A percentile compares a stretch with the other conserved stretches of the same genome.
These are phyloP conservation scores for Penicillium steckii DNA, from an alignment of 495 filamentous ascomycete species.

Conservation along the genomic window DNA sequence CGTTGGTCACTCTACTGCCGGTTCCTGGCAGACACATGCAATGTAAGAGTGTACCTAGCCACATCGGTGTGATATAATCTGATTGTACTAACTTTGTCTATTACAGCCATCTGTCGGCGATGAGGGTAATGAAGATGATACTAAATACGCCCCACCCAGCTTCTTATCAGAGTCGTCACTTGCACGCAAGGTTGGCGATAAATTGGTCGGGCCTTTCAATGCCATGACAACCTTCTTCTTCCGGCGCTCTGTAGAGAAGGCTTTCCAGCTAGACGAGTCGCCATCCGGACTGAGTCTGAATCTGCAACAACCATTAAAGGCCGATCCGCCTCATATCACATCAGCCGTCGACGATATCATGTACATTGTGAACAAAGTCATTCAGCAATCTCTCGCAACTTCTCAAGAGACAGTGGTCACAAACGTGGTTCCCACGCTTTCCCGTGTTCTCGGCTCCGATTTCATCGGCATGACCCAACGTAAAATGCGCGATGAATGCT, in stretches of 20 bases:
- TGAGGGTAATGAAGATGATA: constrained; percentile 23
- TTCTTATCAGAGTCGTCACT: constrained; percentile 75
- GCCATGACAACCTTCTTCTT: constrained; percentile 92
- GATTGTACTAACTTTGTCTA: constrained; percentile 23
- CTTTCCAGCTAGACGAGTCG: constrained; percentile 97
- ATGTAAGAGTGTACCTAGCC: constrained; percentile 54
- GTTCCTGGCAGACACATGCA: constrained; percentile 82
- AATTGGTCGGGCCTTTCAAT: constrained; percentile 77
- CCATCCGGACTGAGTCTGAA: constrained; percentile 76
- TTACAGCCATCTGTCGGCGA: constrained; percentile 23
- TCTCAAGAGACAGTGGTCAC: constrained; percentile 73
- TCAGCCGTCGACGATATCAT: constrained; percentile 97
- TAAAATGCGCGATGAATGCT: constrained; percentile 94
- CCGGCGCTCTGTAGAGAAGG: constrained; percentile 91
- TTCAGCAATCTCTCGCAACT: constrained; percentile 82
- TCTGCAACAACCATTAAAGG: constrained; percentile 59
- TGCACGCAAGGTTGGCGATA: constrained; percentile 67
- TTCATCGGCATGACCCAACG: constrained; percentile 97
- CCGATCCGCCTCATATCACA: constrained; percentile 86
- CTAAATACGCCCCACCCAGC: constrained; percentile 52
- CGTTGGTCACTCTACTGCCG: constrained; percentile 91
- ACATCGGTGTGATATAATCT: constrained; percentile 6
- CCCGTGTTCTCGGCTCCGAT: constrained; percentile 83
- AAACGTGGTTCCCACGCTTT: constrained; percentile 75
- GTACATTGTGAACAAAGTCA: constrained; percentile 94